Conservation (phyloP, 768 basidiomycete genomes). For the Lactarius psammicola region DNA sequence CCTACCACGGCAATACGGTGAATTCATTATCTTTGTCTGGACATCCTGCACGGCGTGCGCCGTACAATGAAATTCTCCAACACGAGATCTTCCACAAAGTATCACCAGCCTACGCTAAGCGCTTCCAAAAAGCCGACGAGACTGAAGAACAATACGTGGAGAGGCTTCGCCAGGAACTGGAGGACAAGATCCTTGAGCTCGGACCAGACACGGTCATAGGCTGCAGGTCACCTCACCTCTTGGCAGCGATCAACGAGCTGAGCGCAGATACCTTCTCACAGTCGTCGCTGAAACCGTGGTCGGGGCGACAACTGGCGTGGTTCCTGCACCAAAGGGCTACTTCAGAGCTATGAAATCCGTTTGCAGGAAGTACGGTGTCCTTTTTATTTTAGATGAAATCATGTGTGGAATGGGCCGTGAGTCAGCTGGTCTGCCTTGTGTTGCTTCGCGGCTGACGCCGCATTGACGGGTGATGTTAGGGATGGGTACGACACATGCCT, state of each 20-base stretch:
- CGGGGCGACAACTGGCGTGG: conserved; percentile 77
- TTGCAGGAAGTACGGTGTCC: conserved; percentile 64
- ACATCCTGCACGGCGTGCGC: conserved; percentile 64
- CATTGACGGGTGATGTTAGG: conserved; percentile 42
- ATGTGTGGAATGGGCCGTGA: conserved; percentile 91
- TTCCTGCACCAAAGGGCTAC: conserved; percentile 79
- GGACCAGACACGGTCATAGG: conserved; percentile 82
- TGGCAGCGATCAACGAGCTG: background rate
- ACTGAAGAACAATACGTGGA: conserved; percentile 78
- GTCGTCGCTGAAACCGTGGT: conserved; percentile 86
- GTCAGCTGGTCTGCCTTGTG: conserved; percentile 37
- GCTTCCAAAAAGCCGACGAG: conserved; percentile 70
- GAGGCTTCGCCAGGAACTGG: conserved; percentile 74
- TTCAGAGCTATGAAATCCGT: conserved; percentile 83
- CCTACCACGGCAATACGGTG: conserved; percentile 85
- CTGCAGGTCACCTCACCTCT: conserved; percentile 48
- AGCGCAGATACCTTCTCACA: conserved; percentile 33
- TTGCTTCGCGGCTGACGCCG: background rate
- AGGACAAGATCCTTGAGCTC: conserved; percentile 79
- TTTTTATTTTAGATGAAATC: conserved; percentile 89
- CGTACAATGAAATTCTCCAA: conserved; percentile 67
- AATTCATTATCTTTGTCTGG: conserved; percentile 64
- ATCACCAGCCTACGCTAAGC: conserved; percentile 81
- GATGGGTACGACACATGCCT: conserved; percentile 84
- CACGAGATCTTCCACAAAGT: conserved; percentile 74